phyloP scores from a whole-genome alignment of 345 rosid genomes.

The Erucastrum elatum region DNA sequence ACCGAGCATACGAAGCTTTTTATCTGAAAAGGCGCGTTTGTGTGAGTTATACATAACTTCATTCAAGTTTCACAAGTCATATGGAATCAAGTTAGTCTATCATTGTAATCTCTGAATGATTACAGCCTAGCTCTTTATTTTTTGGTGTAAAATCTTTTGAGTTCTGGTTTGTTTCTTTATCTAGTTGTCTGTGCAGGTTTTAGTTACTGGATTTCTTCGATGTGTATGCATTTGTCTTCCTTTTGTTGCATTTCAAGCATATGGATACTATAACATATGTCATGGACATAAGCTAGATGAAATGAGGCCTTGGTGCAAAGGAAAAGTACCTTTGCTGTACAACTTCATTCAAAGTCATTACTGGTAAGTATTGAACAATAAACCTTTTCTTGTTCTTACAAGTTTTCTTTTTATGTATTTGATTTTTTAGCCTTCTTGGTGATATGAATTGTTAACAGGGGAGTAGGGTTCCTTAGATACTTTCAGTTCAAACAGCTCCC shows the following conservation, averaged over 20 bases:
- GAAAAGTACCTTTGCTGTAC: constrained; percentile 71
- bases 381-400: constrained; percentile 11
- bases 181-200: constrained; percentile 62
- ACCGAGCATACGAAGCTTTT: constrained; percentile 62
- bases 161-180: constrained; percentile 22
- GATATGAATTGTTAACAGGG: constrained; percentile 49
- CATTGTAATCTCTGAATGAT: constrained; percentile 1
- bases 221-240: constrained; percentile 64
- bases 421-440: constrained; percentile 8
- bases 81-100: neutral
- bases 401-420: neutral
- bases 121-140: neutral
- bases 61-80: constrained; percentile 7
- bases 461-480: constrained; percentile 87
- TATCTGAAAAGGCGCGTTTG: constrained; percentile 44
- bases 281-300: constrained; percentile 49
- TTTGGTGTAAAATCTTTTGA: neutral
- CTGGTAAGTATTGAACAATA: constrained; percentile 52
- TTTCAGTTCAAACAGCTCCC: constrained; percentile 87
- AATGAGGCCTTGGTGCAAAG: constrained; percentile 86
- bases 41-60: constrained; percentile 52
- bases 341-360: constrained; percentile 85
- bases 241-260: constrained; percentile 80
- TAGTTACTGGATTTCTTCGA: constrained; percentile 59
- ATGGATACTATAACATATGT: constrained; percentile 74